These are phyloP conservation scores for Thyridium curvatum DNA, from an alignment of 2,329 filamentous ascomycete genomes.

Conservation along the genomic window DNA sequence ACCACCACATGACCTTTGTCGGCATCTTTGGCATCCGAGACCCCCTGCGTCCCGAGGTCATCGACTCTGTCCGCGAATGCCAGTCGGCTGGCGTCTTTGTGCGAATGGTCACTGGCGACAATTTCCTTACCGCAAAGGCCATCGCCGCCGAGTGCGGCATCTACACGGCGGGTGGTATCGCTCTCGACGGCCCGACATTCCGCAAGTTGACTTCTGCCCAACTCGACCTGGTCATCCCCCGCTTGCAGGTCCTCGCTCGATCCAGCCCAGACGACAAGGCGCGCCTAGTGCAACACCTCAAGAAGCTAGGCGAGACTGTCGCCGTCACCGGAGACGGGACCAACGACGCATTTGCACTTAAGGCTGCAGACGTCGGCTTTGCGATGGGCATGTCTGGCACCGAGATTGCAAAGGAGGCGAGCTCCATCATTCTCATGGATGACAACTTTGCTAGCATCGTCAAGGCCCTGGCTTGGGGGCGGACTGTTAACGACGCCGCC, in stretches of 20 bases:
- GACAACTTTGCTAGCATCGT: constrained; percentile 56
- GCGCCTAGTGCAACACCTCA: constrained; percentile 40
- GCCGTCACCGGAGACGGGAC: constrained; percentile 57
- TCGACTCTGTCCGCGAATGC: constrained; percentile 46
- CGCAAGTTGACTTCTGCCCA: constrained; percentile 37
- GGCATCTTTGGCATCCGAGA: constrained; percentile 68
- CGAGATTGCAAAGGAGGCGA: constrained; percentile 57
- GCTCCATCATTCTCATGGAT: constrained; percentile 55
- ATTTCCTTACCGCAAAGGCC: constrained; percentile 51
- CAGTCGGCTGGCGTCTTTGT: constrained; percentile 51
- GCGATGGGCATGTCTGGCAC: constrained; percentile 57
- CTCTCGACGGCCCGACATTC: constrained; percentile 56
- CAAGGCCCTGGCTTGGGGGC: constrained; percentile 56
- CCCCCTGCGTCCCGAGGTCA: constrained; percentile 60
- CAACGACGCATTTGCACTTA: constrained; percentile 55
- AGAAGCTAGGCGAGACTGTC: constrained; percentile 23
- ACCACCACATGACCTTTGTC: constrained; percentile 33
- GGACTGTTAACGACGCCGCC: constrained; percentile 56
- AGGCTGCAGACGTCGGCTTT: constrained; percentile 56
- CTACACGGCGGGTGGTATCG: constrained; percentile 33
- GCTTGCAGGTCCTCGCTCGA: constrained; percentile 44
- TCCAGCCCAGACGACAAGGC: constrained; percentile 47
- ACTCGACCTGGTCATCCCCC: constrained; percentile 44
- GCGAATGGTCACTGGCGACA: constrained; percentile 59
- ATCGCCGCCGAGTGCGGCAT: constrained; percentile 53